Base-by-base conservation (phyloP, 768 basidiomycete species). In the Cantharellus anzutake region DNA sequence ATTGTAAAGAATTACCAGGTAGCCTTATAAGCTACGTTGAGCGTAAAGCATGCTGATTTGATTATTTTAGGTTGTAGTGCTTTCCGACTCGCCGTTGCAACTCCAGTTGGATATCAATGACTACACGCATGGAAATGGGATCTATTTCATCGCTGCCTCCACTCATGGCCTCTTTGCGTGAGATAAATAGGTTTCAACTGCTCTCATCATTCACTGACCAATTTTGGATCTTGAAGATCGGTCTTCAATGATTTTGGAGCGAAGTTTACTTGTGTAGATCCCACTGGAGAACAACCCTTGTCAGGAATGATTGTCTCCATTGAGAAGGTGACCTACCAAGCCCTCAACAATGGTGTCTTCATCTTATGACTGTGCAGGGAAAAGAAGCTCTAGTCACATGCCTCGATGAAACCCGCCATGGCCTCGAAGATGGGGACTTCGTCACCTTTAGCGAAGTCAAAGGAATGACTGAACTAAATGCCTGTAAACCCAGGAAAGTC, bases 391-490 rank as follows among this genome's bases (percentile, higher is more conserved):
- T 98, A 29, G 94, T 98, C 4, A 96, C 94, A 5, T 96, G 92
- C 69, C 74, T 97, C 61, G 96, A 99, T 65, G 96, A 99, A 73
- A 86, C 94, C 5, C 80, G 96, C 61, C 96, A 98, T 70, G 96
- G 96, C 20, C 78, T 99, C n/a, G 92, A 97, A 70, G 96, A 98
- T 69, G 96, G 96, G 14, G 91, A 98, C 68, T 98, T 83, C 66
- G 93, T 98, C 34, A 93, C 96, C 3, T 98, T 99, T 73, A 78
- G 80, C 16, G 96, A 99, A 72, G 82, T 99, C 35, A 84, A 93
- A 71, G 96, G 96, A 41, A 94, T 96, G 90, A 75, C 78, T 35
- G 87, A 88, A 67, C 71, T 97, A 40, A 97, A 98, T 65, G 85
- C 76, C 2, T 89, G 88, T 67, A 86, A 93, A 68, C 90, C 96